A percentile compares a stretch with the other conserved stretches of the same genome.
phyloP scores from a whole-genome alignment of 2,329 filamentous ascomycete species.

The Xylaria sp. region DNA sequence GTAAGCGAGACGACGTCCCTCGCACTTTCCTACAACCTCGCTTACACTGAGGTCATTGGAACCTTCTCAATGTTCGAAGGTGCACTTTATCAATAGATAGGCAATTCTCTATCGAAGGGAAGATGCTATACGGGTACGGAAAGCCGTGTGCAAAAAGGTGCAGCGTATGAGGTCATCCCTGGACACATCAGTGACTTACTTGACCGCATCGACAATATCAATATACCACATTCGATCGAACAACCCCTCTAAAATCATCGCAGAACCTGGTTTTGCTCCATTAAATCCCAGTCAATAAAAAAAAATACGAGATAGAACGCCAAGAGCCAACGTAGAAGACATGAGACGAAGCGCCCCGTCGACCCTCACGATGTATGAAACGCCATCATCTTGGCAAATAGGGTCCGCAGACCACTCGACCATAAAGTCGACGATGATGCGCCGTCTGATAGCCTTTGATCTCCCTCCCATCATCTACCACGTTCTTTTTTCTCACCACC shows the following conservation, averaged over 20 bases:
- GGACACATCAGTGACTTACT: background rate
- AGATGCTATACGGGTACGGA: background rate
- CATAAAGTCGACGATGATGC: slow-evolving; percentile 33
- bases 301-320: background rate
- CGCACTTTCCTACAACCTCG: background rate
- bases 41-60: too few relatives aligned
- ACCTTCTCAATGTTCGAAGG: background rate
- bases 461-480: background rate
- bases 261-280: background rate
- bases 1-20: background rate
- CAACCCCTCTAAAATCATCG: background rate
- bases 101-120: background rate
- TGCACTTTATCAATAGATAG: background rate
- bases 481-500: background rate
- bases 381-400: slow-evolving; percentile 1
- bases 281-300: slow-evolving; percentile 1
- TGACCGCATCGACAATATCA: background rate
- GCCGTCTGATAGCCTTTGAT: slow-evolving; percentile 20
- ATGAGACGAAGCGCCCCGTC: slow-evolving; percentile 25
- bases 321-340: background rate
- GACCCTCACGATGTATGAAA: slow-evolving; percentile 29
- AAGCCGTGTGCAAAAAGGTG: too few relatives aligned
- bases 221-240: background rate
- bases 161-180: background rate
- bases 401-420: slow-evolving; percentile 1